Percentiles rank a stretch among this genome's conserved stretches.
phyloP scores from a whole-genome alignment of 352 stramenopile genomes.

The Thalassiosira exigua region DNA sequence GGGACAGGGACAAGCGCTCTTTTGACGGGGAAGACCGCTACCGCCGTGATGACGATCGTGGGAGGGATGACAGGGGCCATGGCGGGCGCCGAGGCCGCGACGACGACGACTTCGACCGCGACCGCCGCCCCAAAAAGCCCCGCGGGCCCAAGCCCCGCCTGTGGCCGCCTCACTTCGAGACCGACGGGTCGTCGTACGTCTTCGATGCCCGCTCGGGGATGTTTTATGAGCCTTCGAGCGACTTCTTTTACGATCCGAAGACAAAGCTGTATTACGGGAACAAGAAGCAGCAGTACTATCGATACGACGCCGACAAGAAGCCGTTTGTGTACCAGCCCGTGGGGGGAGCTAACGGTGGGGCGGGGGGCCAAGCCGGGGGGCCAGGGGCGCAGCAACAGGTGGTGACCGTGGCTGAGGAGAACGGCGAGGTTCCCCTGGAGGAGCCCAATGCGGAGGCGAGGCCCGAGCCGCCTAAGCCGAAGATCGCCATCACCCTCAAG shows the following conservation, averaged over 20 bases:
- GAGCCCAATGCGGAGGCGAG: too few relatives aligned
- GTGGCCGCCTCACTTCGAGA: slow-evolving; percentile 82
- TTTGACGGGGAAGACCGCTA: slow-evolving; percentile 7
- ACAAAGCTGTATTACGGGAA: slow-evolving; percentile 82
- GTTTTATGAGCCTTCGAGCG: slow-evolving; percentile 78
- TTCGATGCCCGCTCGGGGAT: slow-evolving; percentile 79
- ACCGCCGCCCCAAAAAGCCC: slow-evolving; percentile 19
- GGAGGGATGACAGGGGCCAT: slow-evolving; percentile 9
- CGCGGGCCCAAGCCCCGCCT: slow-evolving; percentile 22
- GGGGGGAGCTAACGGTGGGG: slow-evolving; percentile 3
- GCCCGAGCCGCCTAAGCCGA: too few relatives aligned
- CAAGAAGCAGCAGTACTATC: slow-evolving; percentile 70
- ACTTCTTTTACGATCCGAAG: slow-evolving; percentile 86
- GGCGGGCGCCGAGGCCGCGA: slow-evolving; percentile 11
- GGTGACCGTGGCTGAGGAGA: neutral
- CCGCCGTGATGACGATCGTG: slow-evolving; percentile 2
- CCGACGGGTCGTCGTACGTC: slow-evolving; percentile 63
- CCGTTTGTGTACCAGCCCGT: slow-evolving; percentile 40
- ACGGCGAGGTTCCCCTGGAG: neutral
- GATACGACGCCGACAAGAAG: slow-evolving; percentile 43
- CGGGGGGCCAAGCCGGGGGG: neutral
- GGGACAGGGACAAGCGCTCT: slow-evolving; percentile 9
- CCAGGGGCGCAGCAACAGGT: neutral
- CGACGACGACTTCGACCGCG: slow-evolving; percentile 8
- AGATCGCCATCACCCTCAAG: slow-evolving; percentile 76